These are phyloP conservation scores for Fusarium sulawesiense DNA, from an alignment of 2,329 filamentous ascomycete species.

Conservation along the genomic window DNA sequence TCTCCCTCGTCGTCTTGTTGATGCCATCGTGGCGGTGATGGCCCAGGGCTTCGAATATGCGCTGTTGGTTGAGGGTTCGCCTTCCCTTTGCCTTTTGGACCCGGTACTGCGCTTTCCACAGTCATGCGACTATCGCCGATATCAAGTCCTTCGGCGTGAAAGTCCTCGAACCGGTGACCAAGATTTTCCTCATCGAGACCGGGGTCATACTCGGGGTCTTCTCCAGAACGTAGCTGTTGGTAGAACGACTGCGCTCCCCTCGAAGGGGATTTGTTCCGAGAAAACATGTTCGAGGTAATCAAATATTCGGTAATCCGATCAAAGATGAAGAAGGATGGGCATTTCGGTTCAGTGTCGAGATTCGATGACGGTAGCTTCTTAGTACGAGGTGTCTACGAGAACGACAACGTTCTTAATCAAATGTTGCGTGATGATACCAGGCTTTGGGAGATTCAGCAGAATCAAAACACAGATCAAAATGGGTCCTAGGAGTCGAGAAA, in stretches of 20 bases:
- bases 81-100: slow-evolving; percentile 33
- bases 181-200: slow-evolving; percentile 66
- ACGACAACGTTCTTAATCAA: not conserved
- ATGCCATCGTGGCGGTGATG: slow-evolving; percentile 42
- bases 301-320: slow-evolving; percentile 19
- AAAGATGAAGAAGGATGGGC: slow-evolving; percentile 13
- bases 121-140: slow-evolving; percentile 61
- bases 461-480: not conserved
- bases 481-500: not conserved
- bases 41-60: slow-evolving; percentile 31
- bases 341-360: slow-evolving; percentile 30
- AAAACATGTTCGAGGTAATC: slow-evolving; percentile 63
- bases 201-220: slow-evolving; percentile 54
- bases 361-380: not conserved
- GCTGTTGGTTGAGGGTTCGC: slow-evolving; percentile 8
- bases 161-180: slow-evolving; percentile 62
- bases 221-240: slow-evolving; percentile 59
- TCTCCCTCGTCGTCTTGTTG: slow-evolving; percentile 62
- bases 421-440: not conserved
- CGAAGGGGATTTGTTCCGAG: slow-evolving; percentile 52
- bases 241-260: slow-evolving; percentile 59
- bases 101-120: slow-evolving; percentile 51
- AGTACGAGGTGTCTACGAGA: not conserved
- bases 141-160: slow-evolving; percentile 60
- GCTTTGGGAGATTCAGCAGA: not conserved